phyloP scores from a whole-genome alignment of 371 early-diverging fungal species.

The Rhizomucor miehei region DNA sequence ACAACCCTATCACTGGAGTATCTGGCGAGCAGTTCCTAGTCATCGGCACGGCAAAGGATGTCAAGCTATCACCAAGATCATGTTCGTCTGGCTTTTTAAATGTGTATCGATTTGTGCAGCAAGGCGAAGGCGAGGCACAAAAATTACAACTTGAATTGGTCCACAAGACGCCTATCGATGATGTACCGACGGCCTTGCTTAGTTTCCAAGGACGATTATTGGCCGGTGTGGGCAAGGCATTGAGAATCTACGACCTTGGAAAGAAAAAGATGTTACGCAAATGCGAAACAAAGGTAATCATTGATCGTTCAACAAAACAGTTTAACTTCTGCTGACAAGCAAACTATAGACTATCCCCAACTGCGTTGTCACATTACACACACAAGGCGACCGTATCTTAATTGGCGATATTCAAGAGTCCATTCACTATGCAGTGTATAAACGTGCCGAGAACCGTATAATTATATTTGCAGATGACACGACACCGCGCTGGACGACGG shows the following conservation, averaged over 20 bases:
- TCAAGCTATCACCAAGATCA: constrained; percentile 69
- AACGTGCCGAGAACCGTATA: constrained; percentile 75
- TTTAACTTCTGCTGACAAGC: not conserved
- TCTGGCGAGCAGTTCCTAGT: constrained; percentile 60
- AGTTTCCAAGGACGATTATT: constrained; percentile 88
- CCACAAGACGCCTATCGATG: constrained; percentile 87
- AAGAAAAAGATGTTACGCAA: constrained; percentile 89
- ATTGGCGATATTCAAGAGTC: constrained; percentile 89
- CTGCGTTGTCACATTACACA: constrained; percentile 68
- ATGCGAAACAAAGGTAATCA: constrained; percentile 77
- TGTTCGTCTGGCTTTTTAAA: constrained; percentile 72
- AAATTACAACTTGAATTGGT: constrained; percentile 62
- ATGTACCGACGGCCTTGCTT: constrained; percentile 78
- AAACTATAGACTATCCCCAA: constrained; percentile 63
- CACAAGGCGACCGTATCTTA: constrained; percentile 85
- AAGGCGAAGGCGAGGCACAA: constrained; percentile 46
- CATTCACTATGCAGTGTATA: constrained; percentile 76
- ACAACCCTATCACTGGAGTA: constrained; percentile 45
- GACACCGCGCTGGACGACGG: constrained; percentile 85
- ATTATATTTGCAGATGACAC: constrained; percentile 92
- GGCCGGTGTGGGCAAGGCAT: constrained; percentile 83
- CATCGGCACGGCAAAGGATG: constrained; percentile 84
- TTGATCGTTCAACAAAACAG: not conserved
- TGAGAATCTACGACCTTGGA: constrained; percentile 93
- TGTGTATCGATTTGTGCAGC: constrained; percentile 66